Evolutionary conservation across 192 early-diverging fungal genomes (phyloP).

Genomic region (Podila horticola): DNA sequence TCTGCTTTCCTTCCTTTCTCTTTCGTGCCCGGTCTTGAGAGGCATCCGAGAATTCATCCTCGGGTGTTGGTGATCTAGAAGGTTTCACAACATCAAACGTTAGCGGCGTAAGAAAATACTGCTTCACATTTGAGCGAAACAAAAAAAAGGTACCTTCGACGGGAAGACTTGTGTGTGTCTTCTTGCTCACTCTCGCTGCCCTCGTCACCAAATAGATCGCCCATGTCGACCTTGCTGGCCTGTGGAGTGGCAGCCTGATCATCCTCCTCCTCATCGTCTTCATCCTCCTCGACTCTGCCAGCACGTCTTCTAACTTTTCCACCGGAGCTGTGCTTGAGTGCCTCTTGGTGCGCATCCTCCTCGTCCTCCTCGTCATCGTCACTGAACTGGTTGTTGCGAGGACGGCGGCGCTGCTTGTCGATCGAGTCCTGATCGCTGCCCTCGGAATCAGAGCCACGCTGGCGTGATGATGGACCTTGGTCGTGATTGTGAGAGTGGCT

Average conservation of each 20-base stretch:
- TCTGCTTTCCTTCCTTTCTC: conserved; percentile 37
- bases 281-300: conserved; percentile 34
- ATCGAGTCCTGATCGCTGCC: conserved; percentile 15
- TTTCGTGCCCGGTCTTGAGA: conserved; percentile 20
- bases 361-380: conserved; percentile 35
- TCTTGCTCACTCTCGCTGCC: conserved; percentile 36
- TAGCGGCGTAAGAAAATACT: background rate
- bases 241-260: conserved; percentile 9
- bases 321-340: background rate
- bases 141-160: conserved; percentile 19
- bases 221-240: conserved; percentile 7
- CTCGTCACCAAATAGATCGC: conserved; percentile 41
- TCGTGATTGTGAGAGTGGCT: conserved; percentile 12
- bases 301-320: conserved; percentile 22
- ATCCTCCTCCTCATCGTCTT: conserved; percentile 32
- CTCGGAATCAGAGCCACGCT: conserved; percentile 14
- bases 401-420: conserved; percentile 13
- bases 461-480: background rate
- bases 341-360: background rate
- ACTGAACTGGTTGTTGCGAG: conserved; percentile 35
- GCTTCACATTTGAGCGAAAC: background rate
- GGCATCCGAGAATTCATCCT: conserved; percentile 36
- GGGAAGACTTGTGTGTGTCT: background rate
- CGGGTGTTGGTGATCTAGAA: conserved; percentile 31
- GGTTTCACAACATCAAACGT: background rate